Conservation (phyloP, 2,329 filamentous ascomycete genomes). For the Apiospora koreana region DNA sequence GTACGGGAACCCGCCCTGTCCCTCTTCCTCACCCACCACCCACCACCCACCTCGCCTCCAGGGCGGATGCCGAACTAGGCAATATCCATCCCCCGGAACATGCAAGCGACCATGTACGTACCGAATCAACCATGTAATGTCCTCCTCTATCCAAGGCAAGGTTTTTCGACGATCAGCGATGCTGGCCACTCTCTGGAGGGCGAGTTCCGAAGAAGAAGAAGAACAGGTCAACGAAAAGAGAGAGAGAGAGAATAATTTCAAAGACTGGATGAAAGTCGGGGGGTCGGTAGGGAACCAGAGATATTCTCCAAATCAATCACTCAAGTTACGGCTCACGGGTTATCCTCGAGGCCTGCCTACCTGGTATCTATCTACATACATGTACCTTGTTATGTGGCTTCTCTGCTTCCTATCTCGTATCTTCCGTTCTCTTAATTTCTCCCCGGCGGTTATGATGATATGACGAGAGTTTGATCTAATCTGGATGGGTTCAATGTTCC, state of each 20-base stretch:
- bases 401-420: neutral
- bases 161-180: neutral
- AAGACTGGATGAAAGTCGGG: neutral
- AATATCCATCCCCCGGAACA: neutral
- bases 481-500: neutral
- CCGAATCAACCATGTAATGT: neutral
- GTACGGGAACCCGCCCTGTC: neutral
- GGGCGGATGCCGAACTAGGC: neutral
- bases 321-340: too few species aligned
- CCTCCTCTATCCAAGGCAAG: neutral
- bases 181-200: neutral
- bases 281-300: neutral
- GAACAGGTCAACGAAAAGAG: too few species aligned
- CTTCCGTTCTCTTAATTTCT: too few species aligned
- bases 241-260: neutral
- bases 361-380: too few species aligned
- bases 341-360: too few species aligned
- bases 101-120: neutral
- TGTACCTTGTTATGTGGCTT: neutral
- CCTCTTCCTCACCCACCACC: neutral
- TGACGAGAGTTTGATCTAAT: neutral
- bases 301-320: too few species aligned
- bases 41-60: neutral
- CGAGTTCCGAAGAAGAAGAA: neutral
- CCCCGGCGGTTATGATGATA: neutral